Evolutionary conservation across 345 rosid species (phyloP).

Genomic region (Aethionema arabicum): DNA sequence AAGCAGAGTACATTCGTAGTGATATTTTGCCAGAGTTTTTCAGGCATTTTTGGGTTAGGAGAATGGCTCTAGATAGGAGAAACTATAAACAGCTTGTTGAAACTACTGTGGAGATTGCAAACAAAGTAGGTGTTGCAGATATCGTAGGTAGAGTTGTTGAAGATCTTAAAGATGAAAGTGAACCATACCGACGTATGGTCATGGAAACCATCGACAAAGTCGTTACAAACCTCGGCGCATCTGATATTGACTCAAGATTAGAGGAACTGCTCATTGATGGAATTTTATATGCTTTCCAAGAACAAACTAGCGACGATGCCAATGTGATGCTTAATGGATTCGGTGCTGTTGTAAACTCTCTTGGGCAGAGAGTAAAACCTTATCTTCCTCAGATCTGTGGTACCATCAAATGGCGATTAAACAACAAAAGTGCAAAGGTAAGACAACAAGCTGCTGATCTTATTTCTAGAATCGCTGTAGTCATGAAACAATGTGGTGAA

Average conservation of each 20-base stretch:
- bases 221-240: slow-evolving; percentile 86
- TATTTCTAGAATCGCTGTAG: slow-evolving; percentile 93
- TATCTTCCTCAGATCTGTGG: slow-evolving; percentile 99
- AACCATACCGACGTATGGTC: slow-evolving; percentile 89
- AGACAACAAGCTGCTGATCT: slow-evolving; percentile 99
- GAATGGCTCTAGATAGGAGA: slow-evolving; percentile 97
- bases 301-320: slow-evolving; percentile 95
- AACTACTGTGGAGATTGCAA: slow-evolving; percentile 96
- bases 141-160: slow-evolving; percentile 87
- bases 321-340: slow-evolving; percentile 99
- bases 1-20: slow-evolving; percentile 78
- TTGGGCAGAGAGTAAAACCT: slow-evolving; percentile 96
- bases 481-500: slow-evolving; percentile 98
- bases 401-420: slow-evolving; percentile 98
- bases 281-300: slow-evolving; percentile 98
- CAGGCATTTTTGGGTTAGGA: slow-evolving; percentile 88
- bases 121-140: slow-evolving; percentile 95
- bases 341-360: slow-evolving; percentile 95
- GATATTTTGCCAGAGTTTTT: slow-evolving; percentile 97
- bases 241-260: slow-evolving; percentile 90
- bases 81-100: slow-evolving; percentile 93
- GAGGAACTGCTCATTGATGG: slow-evolving; percentile 98
- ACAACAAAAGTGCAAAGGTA: slow-evolving; percentile 99
- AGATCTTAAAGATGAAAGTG: slow-evolving; percentile 97
- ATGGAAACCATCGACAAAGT: slow-evolving; percentile 99